Base-by-base conservation (phyloP, 139 green algal species). In the Tetradesmus obliquus region DNA sequence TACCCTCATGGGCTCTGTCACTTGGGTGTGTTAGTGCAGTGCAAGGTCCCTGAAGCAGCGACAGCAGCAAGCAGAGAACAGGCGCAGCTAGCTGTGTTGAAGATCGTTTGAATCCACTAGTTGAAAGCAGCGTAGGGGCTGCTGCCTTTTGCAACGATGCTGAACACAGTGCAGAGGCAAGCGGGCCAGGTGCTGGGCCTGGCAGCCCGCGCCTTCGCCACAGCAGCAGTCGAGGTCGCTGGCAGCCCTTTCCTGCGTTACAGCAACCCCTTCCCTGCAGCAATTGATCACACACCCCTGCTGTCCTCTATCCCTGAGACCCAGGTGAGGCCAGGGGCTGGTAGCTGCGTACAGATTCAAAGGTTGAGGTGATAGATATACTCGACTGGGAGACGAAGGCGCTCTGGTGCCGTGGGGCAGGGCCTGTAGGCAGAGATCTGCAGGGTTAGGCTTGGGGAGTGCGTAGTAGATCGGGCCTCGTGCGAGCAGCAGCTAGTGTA, bases 221-320 rank as follows among this genome's bases (percentile, higher is more conserved):
- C 71, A n/a, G 79, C 79, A 62, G 86, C 89, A 55, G 69, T 53
- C 13, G 82, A 89, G 22, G 89, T 92, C 13, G 82, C 91, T 5
- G 87, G 94, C n/a, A 94, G 93, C 24, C 94, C 96, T 0, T 99
- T 98, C 88, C 94, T 98, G 88, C 93, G 96, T 55, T 99, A 97
- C 93, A 95, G 92, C 80, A 97, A 93, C 69, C 97, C 97, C 2
- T 92, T 94, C n/a, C 96, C 97, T 6, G 91, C 93, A 57, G 15
- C 92, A 8, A 93, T 96, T 20, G 93, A 97, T 87, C 94, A 98
- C 86, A 94, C 91, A 0, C 92, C 94, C 0, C 89, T 97, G 17
- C 93, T 99, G 45, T 93, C 94, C 2, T 94, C 94, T 19, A 92
- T 98, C n/a, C 96, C 97, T n/a, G 96, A 98, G 87, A 98, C 97